Evolutionary conservation across 495 filamentous ascomycete species (phyloP).

Genomic region (Staphylotrichum tortipilum): DNA sequence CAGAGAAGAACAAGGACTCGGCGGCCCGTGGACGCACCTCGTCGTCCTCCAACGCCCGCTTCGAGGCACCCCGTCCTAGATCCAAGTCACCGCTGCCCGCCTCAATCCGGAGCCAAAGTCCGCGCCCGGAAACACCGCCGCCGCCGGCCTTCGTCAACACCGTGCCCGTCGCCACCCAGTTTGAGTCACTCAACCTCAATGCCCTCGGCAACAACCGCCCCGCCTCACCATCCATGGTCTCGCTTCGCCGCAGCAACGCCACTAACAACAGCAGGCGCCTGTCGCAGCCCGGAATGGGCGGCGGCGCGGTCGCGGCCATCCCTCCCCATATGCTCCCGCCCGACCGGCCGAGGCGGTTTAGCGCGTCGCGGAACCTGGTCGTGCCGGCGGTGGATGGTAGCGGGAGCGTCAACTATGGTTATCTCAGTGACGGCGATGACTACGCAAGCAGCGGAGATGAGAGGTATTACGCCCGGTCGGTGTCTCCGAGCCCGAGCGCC

Average conservation of each 20-base stretch:
- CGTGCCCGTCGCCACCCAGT: neutral
- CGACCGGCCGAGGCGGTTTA: slow-evolving; percentile 2
- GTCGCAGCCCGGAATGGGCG: neutral
- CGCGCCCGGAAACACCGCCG: neutral
- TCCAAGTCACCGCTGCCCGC: slow-evolving; percentile 10
- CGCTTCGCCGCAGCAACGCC: slow-evolving; percentile 17
- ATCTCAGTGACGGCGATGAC: neutral
- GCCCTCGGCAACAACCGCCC: neutral
- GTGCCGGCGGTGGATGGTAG: slow-evolving; percentile 5
- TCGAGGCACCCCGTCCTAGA: slow-evolving; percentile 17
- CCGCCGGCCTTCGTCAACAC: neutral
- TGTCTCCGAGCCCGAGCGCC: neutral
- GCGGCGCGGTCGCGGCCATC: neutral
- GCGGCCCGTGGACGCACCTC: neutral
- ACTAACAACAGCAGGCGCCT: neutral
- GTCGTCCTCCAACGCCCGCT: slow-evolving; percentile 7
- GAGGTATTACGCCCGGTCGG: neutral
- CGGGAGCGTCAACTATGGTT: neutral
- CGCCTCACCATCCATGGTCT: neutral
- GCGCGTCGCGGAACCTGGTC: slow-evolving; percentile 6
- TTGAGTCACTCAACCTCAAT: neutral
- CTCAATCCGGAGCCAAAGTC: neutral
- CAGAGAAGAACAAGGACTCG: slow-evolving; percentile 15
- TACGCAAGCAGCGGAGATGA: slow-evolving; percentile 5
- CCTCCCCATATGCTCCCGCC: neutral